Base-by-base conservation (phyloP, 2,329 filamentous ascomycete species). In the Botrytis squamosa region DNA sequence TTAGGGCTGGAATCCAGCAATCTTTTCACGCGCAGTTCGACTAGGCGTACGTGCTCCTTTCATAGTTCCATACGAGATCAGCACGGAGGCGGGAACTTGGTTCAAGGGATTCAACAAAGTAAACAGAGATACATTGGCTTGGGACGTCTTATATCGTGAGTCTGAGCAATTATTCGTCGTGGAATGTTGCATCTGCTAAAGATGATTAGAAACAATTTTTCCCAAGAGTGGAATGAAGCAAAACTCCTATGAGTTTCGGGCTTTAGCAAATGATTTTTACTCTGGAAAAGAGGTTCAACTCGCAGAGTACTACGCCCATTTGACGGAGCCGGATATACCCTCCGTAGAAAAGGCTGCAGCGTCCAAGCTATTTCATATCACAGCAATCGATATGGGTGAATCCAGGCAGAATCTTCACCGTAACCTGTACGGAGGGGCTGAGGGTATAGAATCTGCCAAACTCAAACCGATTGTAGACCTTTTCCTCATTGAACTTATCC, bases 1-100 rank as follows among this genome's bases (percentile, higher is more conserved):
- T n/a, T 42, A 68, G 66, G 66, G 66, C 3, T 68, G 66, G 66
- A 57, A 42, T 57, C 25, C 66, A 68, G 49, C 66, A 42, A 68
- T 68, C 9, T 68, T 68, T 25, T 57, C 66, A n/a, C 49, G 66
- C 12, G 49, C 66, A 22, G 49, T 68, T 42, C 55, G 66, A 57
- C 38, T 68, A n/a, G 49, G 66, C 3, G 36, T 68, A 42, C 36
- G 38, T 29, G 4, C 12, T n/a, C 36, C 66, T 68, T 57, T 40
- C 29, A 22, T 9, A 42, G 66, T 68, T 57, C 66, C 66, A 57
- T 68, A 68, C 49, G 16, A 42, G 49, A 29, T 68, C 49, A 33
- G 38, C 6, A 42, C 18, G 22, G 4, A 33, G 36, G 12, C 49
- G 3, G 66, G 65, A 16, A 5, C 4, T n/a, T 68, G 66, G 66